phyloP scores from a whole-genome alignment of 768 basidiomycete genomes.

The Epithele typhae region DNA sequence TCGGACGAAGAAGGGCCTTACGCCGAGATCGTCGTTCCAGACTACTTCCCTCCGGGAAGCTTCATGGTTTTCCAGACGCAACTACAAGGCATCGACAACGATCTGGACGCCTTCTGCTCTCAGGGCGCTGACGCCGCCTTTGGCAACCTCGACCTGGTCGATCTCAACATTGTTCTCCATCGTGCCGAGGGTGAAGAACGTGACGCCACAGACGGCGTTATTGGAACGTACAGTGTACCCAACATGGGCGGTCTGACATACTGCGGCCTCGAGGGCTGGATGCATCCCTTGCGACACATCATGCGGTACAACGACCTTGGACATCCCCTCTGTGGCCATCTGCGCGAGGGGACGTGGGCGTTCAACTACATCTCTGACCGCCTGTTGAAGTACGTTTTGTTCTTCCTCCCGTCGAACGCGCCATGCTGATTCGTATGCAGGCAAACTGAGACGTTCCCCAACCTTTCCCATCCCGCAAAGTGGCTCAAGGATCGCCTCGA shows the following conservation, averaged over 20 bases:
- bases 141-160: conserved; percentile 69
- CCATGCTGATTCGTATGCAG: conserved; percentile 30
- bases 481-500: conserved; percentile 93
- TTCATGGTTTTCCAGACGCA: conserved; percentile 91
- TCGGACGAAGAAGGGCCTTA: conserved; percentile 64
- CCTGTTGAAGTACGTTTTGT: conserved; percentile 57
- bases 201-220: conserved; percentile 78
- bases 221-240: conserved; percentile 82
- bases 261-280: conserved; percentile 97
- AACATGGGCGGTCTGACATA: conserved; percentile 73
- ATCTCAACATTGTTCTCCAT: conserved; percentile 84
- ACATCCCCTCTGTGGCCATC: conserved; percentile 82
- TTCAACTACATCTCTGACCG: conserved; percentile 80
- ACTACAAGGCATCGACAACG: conserved; percentile 64
- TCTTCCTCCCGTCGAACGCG: neutral
- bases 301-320: conserved; percentile 92
- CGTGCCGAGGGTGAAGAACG: conserved; percentile 89
- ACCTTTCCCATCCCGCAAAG: conserved; percentile 60
- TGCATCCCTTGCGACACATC: conserved; percentile 79
- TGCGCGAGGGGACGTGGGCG: conserved; percentile 89
- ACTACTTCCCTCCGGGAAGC: conserved; percentile 92
- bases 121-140: conserved; percentile 73
- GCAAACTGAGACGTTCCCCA: conserved; percentile 59
- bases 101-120: conserved; percentile 71
- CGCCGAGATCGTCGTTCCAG: conserved; percentile 79